Conservation (phyloP, 2,329 filamentous ascomycete genomes). For the Ophiostoma pallidulum region DNA sequence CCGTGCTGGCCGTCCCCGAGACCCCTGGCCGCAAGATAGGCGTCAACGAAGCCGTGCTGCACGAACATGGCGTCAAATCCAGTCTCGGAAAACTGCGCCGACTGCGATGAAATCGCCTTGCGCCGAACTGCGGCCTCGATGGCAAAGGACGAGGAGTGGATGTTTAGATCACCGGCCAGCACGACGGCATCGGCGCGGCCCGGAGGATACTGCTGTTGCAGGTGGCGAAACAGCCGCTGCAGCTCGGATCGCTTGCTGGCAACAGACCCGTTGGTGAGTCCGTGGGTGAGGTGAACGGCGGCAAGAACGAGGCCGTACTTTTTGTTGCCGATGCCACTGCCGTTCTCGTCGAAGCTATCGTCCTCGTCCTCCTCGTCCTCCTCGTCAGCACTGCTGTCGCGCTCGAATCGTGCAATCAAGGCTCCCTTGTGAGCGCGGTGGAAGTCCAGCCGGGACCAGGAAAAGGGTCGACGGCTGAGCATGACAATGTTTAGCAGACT, state of each 20-base stretch:
- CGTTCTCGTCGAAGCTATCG: no score
- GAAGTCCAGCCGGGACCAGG: constrained; percentile 46
- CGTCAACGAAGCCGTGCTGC: constrained; percentile 40
- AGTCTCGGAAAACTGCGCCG: constrained; percentile 30
- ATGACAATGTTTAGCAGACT: constrained; percentile 53
- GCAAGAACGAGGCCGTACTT: constrained; percentile 38
- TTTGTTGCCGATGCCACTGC: no score
- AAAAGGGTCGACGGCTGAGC: constrained; percentile 45
- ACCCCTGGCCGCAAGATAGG: constrained; percentile 34
- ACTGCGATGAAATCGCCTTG: constrained; percentile 43
- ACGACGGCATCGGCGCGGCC: constrained; percentile 39
- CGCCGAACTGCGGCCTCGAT: constrained; percentile 43
- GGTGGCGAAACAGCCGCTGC: constrained; percentile 36
- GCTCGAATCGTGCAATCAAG: constrained; percentile 35
- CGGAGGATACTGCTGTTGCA: constrained; percentile 30
- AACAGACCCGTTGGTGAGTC: constrained; percentile 49
- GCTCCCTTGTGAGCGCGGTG: constrained; percentile 48
- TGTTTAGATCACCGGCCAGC: constrained; percentile 56
- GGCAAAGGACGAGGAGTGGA: constrained; percentile 48
- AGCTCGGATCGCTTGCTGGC: constrained; percentile 48
- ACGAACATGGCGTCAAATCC: constrained; percentile 38
- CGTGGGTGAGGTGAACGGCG: constrained; percentile 52
- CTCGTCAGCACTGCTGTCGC: neutral
- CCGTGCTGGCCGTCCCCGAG: constrained; percentile 32
- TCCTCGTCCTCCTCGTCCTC: neutral